Conservation (phyloP, 2,329 filamentous ascomycete species). For the Trichoderma pleuroti region DNA sequence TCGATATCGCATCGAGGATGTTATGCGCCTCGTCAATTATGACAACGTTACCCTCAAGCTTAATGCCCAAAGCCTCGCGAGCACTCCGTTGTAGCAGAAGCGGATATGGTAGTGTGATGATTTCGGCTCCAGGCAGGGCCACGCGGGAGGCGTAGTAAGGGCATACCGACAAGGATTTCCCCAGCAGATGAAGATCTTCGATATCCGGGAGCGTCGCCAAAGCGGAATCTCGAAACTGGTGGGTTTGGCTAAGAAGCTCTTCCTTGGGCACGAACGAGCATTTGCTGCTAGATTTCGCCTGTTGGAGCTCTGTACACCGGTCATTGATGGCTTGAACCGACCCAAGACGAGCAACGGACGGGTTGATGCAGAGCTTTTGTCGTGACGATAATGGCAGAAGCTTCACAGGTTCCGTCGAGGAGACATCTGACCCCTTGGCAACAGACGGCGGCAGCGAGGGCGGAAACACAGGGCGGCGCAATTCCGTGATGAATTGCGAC, state of each 20-base stretch:
- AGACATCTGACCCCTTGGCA: constrained; percentile 26
- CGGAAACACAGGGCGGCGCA: constrained; percentile 74
- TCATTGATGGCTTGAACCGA: constrained; percentile 85
- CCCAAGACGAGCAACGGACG: constrained; percentile 68
- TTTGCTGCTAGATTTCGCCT: constrained; percentile 55
- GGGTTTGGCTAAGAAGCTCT: constrained; percentile 66
- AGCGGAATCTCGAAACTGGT: constrained; percentile 80
- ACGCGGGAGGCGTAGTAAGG: constrained; percentile 94
- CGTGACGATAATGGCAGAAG: constrained; percentile 80
- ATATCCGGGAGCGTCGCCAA: constrained; percentile 87
- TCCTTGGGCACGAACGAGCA: constrained; percentile 78
- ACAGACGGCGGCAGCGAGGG: constrained; percentile 58
- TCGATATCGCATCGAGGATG: constrained; percentile 88
- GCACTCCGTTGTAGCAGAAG: constrained; percentile 82
- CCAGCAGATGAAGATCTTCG: constrained; percentile 78
- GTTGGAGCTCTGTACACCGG: constrained; percentile 83
- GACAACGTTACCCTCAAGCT: constrained; percentile 82
- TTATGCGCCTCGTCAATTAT: constrained; percentile 98
- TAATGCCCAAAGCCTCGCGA: constrained; percentile 81
- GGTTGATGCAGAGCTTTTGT: constrained; percentile 87
- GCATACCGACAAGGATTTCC: constrained; percentile 76
- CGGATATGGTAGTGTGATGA: constrained; percentile 90
- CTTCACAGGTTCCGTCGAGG: constrained; percentile 54
- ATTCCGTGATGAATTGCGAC: constrained; percentile 79
- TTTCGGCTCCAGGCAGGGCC: constrained; percentile 78